Percentiles rank a stretch among this genome's conserved stretches.
These are phyloP conservation scores for Colletotrichum sp. DNA, from an alignment of 2,329 filamentous ascomycete species.

Conservation along the genomic window DNA sequence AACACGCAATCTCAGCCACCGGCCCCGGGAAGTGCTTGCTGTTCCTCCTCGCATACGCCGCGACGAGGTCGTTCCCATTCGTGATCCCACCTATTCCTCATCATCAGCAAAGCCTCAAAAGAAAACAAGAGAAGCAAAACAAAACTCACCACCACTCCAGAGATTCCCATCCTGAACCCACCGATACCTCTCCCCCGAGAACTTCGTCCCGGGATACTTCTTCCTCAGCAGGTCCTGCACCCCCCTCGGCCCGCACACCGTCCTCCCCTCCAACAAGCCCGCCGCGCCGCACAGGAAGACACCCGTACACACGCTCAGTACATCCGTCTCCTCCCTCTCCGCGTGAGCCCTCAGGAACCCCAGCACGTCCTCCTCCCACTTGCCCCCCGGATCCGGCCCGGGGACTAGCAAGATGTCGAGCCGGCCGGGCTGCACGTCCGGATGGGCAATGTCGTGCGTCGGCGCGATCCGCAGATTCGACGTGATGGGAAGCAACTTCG, in stretches of 20 bases:
- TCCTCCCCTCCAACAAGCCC: conserved; percentile 50
- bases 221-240: conserved; percentile 43
- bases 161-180: conserved; percentile 60
- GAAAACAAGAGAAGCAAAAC: background rate
- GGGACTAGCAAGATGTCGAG: conserved; percentile 58
- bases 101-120: background rate
- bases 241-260: conserved; percentile 50
- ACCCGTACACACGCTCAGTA: conserved; percentile 58
- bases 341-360: conserved; percentile 49
- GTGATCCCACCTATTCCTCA: conserved; percentile 51
- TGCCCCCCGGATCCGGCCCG: conserved; percentile 46
- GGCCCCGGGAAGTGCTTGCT: conserved; percentile 46
- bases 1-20: conserved; percentile 47
- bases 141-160: conserved; percentile 56
- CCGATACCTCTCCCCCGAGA: conserved; percentile 50
- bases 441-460: conserved; percentile 48
- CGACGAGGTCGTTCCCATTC: conserved; percentile 61
- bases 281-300: conserved; percentile 52
- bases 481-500: conserved; percentile 42
- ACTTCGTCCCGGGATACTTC: conserved; percentile 42
- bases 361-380: conserved; percentile 36
- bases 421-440: conserved; percentile 52
- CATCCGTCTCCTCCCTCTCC: conserved; percentile 41
- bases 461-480: conserved; percentile 40
- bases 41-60: conserved; percentile 50